Evolutionary conservation across 2,329 filamentous ascomycete genomes (phyloP).

Genomic region (Aureobasidium sp.): DNA sequence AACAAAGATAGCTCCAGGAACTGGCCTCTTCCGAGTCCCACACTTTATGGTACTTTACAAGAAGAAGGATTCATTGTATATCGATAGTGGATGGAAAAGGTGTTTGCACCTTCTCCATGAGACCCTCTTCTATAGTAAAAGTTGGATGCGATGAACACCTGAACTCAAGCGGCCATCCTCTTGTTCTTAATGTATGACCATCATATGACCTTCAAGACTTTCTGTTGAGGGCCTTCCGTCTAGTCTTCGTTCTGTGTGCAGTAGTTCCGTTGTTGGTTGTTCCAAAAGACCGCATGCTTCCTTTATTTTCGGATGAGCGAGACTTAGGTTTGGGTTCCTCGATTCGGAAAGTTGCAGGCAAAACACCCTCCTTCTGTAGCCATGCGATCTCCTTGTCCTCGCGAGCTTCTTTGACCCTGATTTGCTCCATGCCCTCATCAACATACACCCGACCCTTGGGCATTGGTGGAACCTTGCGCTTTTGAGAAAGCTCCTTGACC

Average conservation of each 20-base stretch:
- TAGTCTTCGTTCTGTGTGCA: too few species aligned
- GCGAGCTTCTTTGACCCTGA: conserved; percentile 13
- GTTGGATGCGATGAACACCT: too few species aligned
- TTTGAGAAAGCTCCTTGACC: conserved; percentile 16
- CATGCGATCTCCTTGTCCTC: conserved; percentile 9
- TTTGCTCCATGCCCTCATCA: conserved; percentile 14
- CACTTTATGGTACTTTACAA: background rate
- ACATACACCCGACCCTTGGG: conserved; percentile 17
- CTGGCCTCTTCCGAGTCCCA: background rate
- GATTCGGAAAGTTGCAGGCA: background rate
- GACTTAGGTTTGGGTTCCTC: background rate
- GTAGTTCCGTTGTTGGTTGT: too few species aligned
- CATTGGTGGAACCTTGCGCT: conserved; percentile 17
- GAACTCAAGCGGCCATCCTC: too few species aligned
- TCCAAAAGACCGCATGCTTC: too few species aligned
- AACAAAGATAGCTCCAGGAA: background rate
- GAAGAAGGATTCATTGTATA: background rate
- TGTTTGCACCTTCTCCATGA: background rate
- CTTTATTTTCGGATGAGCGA: background rate
- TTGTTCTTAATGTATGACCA: too few species aligned
- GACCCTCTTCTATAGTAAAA: background rate
- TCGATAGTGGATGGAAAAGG: background rate
- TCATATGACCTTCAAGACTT: too few species aligned
- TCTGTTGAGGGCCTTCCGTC: too few species aligned
- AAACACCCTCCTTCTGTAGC: background rate